Conservation (phyloP, 2,329 filamentous ascomycete genomes). For the Arachnomyces sp. region DNA sequence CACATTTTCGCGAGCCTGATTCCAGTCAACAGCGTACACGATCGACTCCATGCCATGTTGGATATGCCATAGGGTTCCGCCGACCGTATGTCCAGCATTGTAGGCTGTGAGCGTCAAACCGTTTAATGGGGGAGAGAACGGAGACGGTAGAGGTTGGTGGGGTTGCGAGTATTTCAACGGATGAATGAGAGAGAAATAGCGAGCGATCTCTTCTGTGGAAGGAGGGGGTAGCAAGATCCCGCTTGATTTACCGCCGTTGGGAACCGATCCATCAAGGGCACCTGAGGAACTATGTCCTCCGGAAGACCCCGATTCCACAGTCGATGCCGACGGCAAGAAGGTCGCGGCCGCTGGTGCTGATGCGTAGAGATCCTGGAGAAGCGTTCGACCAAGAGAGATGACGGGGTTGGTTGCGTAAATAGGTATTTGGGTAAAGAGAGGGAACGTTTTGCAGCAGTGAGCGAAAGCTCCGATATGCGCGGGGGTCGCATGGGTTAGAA, state of each 20-base stretch:
- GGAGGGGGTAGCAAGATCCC: constrained; percentile 60
- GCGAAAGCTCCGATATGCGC: constrained; percentile 89
- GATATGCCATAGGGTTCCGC: constrained; percentile 98
- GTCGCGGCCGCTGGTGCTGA: constrained; percentile 84
- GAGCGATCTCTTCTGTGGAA: constrained; percentile 78
- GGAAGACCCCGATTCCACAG: constrained; percentile 54
- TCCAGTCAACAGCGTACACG: constrained; percentile 97
- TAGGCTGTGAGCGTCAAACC: constrained; percentile 94
- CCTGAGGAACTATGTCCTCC: constrained; percentile 13
- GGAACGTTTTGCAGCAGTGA: constrained; percentile 95
- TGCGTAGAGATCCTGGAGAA: constrained; percentile 85
- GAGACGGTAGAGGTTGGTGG: constrained; percentile 77
- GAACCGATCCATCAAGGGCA: constrained; percentile 38
- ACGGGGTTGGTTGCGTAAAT: constrained; percentile 92
- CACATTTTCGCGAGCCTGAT: constrained; percentile 92
- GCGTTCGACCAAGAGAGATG: constrained; percentile 81
- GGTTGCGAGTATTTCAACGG: constrained; percentile 95
- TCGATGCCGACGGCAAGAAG: constrained; percentile 64
- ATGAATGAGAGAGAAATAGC: constrained; percentile 84
- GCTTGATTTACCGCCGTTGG: constrained; percentile 22
- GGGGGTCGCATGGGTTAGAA: constrained; percentile 88
- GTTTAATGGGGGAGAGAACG: constrained; percentile 81
- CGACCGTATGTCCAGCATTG: constrained; percentile 89
- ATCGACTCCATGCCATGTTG: constrained; percentile 95
- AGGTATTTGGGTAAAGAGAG: constrained; percentile 82